phyloP scores from a whole-genome alignment of 805 yeast species.

The Yamadazyma philogaea region DNA sequence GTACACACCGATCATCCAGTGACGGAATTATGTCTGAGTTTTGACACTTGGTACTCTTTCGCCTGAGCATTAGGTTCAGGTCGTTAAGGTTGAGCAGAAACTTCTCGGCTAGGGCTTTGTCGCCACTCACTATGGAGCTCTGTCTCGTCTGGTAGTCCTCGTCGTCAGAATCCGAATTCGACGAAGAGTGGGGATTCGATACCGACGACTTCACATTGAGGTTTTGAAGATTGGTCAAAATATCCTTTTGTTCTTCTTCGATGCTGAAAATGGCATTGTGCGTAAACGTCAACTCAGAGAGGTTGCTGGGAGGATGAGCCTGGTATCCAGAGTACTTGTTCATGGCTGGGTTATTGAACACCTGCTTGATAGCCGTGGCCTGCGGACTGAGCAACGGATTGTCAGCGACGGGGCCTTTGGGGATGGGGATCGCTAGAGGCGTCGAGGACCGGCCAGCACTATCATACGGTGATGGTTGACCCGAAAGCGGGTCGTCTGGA shows the following conservation, averaged over 20 bases:
- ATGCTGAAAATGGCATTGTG: conserved; percentile 24
- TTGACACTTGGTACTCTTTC: conserved; percentile 34
- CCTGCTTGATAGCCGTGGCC: conserved; percentile 40
- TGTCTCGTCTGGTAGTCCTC: conserved; percentile 34
- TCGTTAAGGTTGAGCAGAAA: conserved; percentile 64
- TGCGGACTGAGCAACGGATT: conserved; percentile 29
- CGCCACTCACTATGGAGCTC: conserved; percentile 37
- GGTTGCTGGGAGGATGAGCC: background rate
- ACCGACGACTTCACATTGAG: conserved; percentile 12
- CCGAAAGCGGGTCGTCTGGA: conserved; percentile 14
- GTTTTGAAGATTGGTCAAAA: conserved; percentile 21
- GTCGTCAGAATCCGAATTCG: conserved; percentile 16
- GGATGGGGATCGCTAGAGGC: conserved; percentile 8
- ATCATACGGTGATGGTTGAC: conserved; percentile 15
- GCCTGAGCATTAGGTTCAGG: conserved; percentile 58
- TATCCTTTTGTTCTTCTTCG: conserved; percentile 22
- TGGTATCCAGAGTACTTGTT: conserved; percentile 18
- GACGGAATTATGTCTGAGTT: background rate
- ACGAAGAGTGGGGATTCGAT: conserved; percentile 9
- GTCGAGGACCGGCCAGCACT: conserved; percentile 2
- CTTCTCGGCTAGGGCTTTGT: conserved; percentile 29
- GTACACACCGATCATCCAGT: conserved; percentile 6
- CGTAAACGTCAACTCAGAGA: conserved; percentile 23
- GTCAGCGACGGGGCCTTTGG: background rate
- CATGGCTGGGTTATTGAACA: conserved; percentile 45